Evolutionary conservation across 345 rosid species (phyloP), one percentile per base, ranked within the genome.

Genomic region (Gossypium ekmanianum): DNA sequence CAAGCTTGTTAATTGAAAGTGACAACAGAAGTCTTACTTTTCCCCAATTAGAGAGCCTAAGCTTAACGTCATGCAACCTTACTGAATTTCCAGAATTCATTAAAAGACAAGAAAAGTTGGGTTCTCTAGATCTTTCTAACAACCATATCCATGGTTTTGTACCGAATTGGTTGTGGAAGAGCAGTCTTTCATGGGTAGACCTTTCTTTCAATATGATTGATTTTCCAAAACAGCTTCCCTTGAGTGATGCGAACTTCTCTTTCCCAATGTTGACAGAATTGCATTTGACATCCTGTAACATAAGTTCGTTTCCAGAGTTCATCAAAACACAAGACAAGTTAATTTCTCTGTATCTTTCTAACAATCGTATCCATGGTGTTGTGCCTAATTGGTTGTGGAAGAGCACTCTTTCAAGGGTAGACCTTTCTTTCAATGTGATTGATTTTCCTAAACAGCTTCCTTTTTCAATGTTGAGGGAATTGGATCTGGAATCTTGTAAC

Each of bases 381-480:
- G 39, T 3, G 39, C 39, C 39, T 29, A 29, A 29, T 29, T 29
- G 5, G 4, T 29, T 29, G 39, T 29, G 5, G 5, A 29, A 29
- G 6, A 29, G 39, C 5, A 29, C 0, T 0, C 39, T 29, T 29
- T 29, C 39, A 29, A 0, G 1, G 0, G 0, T 29, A 29, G 0
- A 29, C 39, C 39, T 29, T 29, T 29, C 39, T 29, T 29, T 29
- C 5, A 29, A 29, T 29, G 39, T 29, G 39, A 29, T 29, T 29
- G 39, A 29, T 29, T 29, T 29, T 29, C 39, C 39, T 4, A 29
- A 29, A 29, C 5, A 29, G 4, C 39, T 29, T 29, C 39, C 39
- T 0, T 29, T 29, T 4, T 0, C 1, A 29, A 29, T 29, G 39
- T 29, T 29, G 39, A 29, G 4, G 39, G 39, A 3, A 29, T 29